Evolutionary conservation across 164 flowering plant species (phyloP).

Genomic region (Dillenia turbinata): DNA sequence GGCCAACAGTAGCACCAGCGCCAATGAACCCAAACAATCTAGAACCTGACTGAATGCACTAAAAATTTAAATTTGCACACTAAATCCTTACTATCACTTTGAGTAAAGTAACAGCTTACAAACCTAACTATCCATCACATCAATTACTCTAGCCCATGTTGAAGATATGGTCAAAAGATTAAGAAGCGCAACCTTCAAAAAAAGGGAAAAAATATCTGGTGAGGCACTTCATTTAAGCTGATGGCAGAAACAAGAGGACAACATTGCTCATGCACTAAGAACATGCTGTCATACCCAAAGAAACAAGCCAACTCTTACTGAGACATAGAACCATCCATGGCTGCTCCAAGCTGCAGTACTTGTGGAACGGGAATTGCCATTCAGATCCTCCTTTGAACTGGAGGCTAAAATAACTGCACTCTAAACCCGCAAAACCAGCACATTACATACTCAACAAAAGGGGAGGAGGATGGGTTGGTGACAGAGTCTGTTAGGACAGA

Average conservation of each 20-base stretch:
- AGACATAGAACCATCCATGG: slow-evolving; percentile 73
- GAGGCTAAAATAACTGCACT: slow-evolving; percentile 24
- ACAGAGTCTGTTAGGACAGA: no score
- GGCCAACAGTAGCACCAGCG: slow-evolving; percentile 99
- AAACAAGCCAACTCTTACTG: slow-evolving; percentile 81
- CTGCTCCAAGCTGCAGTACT: slow-evolving; percentile 39
- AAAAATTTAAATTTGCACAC: slow-evolving; percentile 14
- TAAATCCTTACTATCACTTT: background rate
- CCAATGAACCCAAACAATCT: slow-evolving; percentile 99
- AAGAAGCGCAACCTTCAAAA: slow-evolving; percentile 78
- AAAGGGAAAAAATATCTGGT: slow-evolving; percentile 7
- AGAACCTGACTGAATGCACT: slow-evolving; percentile 89
- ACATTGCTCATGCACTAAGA: slow-evolving; percentile 1
- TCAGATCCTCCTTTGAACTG: slow-evolving; percentile 28
- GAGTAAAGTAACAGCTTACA: slow-evolving; percentile 16
- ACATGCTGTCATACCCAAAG: slow-evolving; percentile 69
- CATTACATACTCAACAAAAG: background rate
- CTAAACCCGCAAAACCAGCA: slow-evolving; percentile 21
- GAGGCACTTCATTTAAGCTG: background rate
- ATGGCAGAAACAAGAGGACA: background rate
- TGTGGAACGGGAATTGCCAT: slow-evolving; percentile 27
- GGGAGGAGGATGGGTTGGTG: no score
- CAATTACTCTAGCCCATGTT: slow-evolving; percentile 98
- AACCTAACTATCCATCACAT: slow-evolving; percentile 96
- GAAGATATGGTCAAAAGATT: slow-evolving; percentile 96